These are phyloP conservation scores for Fusarium nygamai DNA, from an alignment of 2,329 filamentous ascomycete species.

Conservation along the genomic window DNA sequence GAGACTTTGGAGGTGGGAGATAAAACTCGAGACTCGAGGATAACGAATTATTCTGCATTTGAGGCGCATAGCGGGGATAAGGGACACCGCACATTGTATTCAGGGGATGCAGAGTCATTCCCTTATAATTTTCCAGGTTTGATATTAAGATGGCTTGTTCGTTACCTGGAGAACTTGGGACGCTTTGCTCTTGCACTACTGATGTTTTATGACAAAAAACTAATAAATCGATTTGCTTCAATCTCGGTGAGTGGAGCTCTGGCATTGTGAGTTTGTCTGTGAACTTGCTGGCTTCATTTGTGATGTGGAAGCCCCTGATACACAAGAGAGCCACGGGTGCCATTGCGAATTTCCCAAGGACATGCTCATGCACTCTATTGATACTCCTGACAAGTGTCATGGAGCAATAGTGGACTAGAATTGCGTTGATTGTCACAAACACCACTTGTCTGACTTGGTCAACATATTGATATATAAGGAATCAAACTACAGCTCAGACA, in stretches of 20 bases:
- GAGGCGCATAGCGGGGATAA: slow-evolving; percentile 44
- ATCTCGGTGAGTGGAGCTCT: background rate
- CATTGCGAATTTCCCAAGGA: background rate
- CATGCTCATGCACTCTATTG: background rate
- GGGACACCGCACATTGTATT: slow-evolving; percentile 30
- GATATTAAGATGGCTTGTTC: slow-evolving; percentile 16
- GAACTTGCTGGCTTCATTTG: background rate
- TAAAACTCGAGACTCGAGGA: slow-evolving; percentile 1
- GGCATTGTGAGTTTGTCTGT: background rate
- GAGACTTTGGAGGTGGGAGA: slow-evolving; percentile 4
- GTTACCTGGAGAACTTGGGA: slow-evolving; percentile 26
- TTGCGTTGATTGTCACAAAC: background rate
- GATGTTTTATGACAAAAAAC: slow-evolving; percentile 35
- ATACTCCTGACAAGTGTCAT: background rate
- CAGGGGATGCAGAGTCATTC: slow-evolving; percentile 16
- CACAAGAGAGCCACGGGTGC: no score
- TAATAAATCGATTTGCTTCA: slow-evolving; percentile 26
- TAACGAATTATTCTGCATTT: slow-evolving; percentile 38
- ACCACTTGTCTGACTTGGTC: background rate
- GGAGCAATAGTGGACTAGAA: background rate
- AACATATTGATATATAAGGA: background rate
- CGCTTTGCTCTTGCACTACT: slow-evolving; percentile 31
- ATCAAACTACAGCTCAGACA: background rate
- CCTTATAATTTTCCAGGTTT: slow-evolving; percentile 17
- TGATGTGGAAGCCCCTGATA: background rate